These are phyloP conservation scores for Blastocystis sp. DNA, from an alignment of 352 stramenopile species.

Conservation along the genomic window DNA sequence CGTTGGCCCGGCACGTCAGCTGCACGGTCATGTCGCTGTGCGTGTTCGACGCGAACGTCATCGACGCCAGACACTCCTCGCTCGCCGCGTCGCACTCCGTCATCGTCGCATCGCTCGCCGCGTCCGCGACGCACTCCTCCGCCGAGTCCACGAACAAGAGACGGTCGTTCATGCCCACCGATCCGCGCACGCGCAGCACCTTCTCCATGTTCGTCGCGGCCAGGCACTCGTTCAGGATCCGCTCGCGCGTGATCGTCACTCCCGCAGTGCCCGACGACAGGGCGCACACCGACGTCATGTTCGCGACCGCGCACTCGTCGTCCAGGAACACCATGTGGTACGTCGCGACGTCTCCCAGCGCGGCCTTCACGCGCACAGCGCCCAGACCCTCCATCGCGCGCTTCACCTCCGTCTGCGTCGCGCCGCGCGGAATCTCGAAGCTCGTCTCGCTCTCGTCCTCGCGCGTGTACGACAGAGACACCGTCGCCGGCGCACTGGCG, in stretches of 20 bases:
- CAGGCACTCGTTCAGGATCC: conserved; percentile 30
- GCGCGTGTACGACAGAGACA: not conserved
- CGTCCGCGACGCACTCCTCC: conserved; percentile 10
- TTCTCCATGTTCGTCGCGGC: conserved; percentile 6
- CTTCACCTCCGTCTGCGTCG: not conserved
- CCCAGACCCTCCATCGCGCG: not conserved
- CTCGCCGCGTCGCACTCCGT: not conserved
- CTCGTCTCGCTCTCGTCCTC: not conserved
- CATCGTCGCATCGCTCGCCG: not conserved
- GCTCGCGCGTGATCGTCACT: not conserved
- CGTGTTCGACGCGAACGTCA: not conserved
- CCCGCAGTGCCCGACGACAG: not conserved
- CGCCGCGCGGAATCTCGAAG: not conserved
- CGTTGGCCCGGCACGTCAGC: conserved; percentile 1
- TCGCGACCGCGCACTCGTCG: conserved; percentile 12
- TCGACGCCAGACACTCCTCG: not conserved
- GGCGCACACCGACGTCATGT: not conserved
- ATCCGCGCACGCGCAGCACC: conserved; percentile 3
- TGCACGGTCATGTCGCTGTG: conserved; percentile 10
- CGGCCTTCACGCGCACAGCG: conserved; percentile 7
- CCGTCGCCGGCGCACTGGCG: not conserved
- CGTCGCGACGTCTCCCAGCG: not conserved
- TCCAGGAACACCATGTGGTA: conserved; percentile 49
- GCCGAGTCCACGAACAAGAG: conserved; percentile 34
- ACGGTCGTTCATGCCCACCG: conserved; percentile 9